Conservation (phyloP, 768 basidiomycete genomes). For the Lentinula sp. region DNA sequence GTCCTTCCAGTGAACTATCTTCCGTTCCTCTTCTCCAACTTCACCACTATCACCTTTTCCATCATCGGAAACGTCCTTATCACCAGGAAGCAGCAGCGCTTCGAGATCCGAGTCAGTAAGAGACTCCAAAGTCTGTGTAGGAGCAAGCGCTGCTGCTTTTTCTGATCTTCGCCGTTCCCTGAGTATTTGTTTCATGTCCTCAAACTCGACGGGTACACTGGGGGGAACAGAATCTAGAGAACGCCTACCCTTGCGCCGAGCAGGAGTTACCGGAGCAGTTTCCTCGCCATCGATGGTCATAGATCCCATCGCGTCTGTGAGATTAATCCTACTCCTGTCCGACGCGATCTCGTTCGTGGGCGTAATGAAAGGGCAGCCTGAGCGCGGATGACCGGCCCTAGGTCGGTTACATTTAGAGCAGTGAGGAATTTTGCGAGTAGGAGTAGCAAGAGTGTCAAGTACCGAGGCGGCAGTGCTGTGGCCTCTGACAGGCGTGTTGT, state of each 20-base stretch:
- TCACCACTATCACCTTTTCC: constrained; percentile 20
- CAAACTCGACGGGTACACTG: constrained; percentile 12
- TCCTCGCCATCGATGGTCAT: constrained; percentile 21
- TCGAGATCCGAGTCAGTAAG: constrained; percentile 43
- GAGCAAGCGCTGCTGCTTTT: constrained; percentile 18
- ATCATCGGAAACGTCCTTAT: constrained; percentile 24
- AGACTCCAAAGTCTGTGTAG: constrained; percentile 41
- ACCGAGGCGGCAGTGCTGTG: neutral
- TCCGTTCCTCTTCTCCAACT: constrained; percentile 20
- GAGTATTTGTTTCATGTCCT: constrained; percentile 25
- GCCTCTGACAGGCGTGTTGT: constrained; percentile 2
- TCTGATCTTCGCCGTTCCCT: constrained; percentile 24
- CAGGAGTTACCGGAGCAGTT: constrained; percentile 9
- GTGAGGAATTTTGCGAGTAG: constrained; percentile 45
- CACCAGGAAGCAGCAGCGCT: constrained; percentile 37
- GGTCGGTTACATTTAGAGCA: constrained; percentile 54
- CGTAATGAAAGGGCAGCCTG: constrained; percentile 47
- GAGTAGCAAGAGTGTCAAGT: constrained; percentile 15
- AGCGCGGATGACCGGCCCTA: constrained; percentile 53
- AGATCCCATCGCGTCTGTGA: constrained; percentile 39
- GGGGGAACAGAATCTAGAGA: constrained; percentile 14
- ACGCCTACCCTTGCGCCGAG: constrained; percentile 12
- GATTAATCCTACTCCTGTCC: constrained; percentile 13
- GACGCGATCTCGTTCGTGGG: constrained; percentile 9
- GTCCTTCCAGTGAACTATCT: constrained; percentile 32